Base-by-base conservation (phyloP, 2,329 filamentous ascomycete species). In the Fusarium proliferatum region DNA sequence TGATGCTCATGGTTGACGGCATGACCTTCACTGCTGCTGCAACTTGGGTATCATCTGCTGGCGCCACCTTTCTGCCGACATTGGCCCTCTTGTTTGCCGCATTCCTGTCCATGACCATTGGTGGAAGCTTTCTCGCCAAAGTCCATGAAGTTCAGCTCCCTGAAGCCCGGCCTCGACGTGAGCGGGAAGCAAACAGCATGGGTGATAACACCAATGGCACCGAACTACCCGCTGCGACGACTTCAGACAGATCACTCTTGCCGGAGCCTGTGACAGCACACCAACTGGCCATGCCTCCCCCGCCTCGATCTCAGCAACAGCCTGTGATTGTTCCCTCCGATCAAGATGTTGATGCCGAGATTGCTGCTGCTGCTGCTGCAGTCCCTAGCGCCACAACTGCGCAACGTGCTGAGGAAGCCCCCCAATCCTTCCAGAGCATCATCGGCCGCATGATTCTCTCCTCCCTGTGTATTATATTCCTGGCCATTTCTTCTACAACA, bases 1-100 rank as follows among this genome's bases (percentile, higher is more conserved):
- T 88, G 71, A 91, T 92, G 88, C 83, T 91, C 38, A 83, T 92
- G 64, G 88, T 88, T 21, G 91, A 93, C 74, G 89, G 88, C 16
- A 83, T 91, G 71, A 83, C 88, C 7, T 91, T 91, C 71, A 84
- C 84, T 5, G 85, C 85, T n/a, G 86, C 87, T n/a, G 85, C 84
- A 16, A 88, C 84, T 7, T 90, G 85, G 88, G 86, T 85, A 58
- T 84, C 89, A 41, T 87, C 88, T 17, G 87, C 88, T 3, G 85
- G 86, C 5, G 85, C 87, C 43, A 89, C 84, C 19, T 88, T 91
- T 52, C 81, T 91, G 9, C 87, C 89, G 3, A 88, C 88, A 4
- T 82, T 91, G 13, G 80, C 88, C 1, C 82, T 91, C 46, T 87
- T 85, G 69, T 85, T 86, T 57, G 79, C 81, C 1, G 79, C 87